Percentiles rank a stretch among this genome's conserved stretches.
Conservation (phyloP, 305 asterid species). For the Fraxinus albicans region DNA sequence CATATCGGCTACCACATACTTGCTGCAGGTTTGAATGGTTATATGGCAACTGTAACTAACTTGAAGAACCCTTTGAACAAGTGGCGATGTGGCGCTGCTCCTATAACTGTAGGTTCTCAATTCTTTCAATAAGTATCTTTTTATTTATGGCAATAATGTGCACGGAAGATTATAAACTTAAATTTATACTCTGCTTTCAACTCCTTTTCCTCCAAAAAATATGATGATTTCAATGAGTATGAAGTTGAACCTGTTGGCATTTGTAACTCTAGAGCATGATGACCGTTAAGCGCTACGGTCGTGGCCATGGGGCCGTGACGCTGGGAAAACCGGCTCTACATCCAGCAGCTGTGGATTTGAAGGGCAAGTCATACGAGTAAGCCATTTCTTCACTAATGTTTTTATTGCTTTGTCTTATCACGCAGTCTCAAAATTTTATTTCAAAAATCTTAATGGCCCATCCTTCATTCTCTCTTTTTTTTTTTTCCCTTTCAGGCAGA, state of each 20-base stretch:
- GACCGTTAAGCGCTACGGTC: constrained; percentile 85
- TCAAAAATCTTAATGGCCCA: neutral
- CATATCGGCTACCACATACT: constrained; percentile 79
- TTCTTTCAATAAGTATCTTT: neutral
- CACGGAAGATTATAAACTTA: constrained; percentile 3
- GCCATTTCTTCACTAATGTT: constrained; percentile 25
- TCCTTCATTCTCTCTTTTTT: neutral
- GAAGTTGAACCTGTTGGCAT: constrained; percentile 1
- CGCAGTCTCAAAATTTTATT: neutral
- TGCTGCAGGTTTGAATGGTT: constrained; percentile 94
- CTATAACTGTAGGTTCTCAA: constrained; percentile 65
- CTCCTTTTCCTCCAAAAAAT: constrained; percentile 10
- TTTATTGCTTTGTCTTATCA: neutral
- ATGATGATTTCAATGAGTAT: neutral
- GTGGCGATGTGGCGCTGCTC: constrained; percentile 99
- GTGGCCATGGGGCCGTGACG: constrained; percentile 58
- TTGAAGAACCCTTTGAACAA: constrained; percentile 88
- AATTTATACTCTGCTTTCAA: neutral
- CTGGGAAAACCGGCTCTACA: constrained; percentile 86
- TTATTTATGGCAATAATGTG: neutral
- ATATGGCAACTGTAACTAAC: constrained; percentile 86
- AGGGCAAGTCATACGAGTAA: constrained; percentile 85
- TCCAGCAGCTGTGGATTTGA: constrained; percentile 94
- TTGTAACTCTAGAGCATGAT: constrained; percentile 71
- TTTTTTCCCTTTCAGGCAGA: neutral